Evolutionary conservation across 345 rosid genomes (phyloP).

Genomic region (Citrus mangshanensis): DNA sequence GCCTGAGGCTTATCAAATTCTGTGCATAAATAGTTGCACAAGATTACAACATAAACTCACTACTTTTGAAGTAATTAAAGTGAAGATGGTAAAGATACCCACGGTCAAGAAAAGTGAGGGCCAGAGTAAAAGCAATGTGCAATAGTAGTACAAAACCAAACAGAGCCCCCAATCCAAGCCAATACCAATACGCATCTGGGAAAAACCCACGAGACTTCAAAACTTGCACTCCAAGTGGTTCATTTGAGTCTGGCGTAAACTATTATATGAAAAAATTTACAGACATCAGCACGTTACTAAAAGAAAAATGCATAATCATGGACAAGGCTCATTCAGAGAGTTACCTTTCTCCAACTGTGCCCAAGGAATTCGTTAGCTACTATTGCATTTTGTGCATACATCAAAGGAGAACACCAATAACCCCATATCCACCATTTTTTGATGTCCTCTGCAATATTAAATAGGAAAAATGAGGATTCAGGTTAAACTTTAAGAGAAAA

Average conservation of each 20-base stretch:
- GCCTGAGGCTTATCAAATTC: constrained; percentile 31
- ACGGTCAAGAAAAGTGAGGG: constrained; percentile 55
- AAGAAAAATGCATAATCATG: not conserved
- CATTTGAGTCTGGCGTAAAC: constrained; percentile 21
- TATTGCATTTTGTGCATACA: constrained; percentile 76
- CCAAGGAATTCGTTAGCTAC: constrained; percentile 68
- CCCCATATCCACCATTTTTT: constrained; percentile 95
- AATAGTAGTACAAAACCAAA: constrained; percentile 50
- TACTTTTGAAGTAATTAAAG: not conserved
- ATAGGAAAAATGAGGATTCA: no score
- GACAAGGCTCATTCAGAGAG: not conserved
- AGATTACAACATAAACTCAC: not conserved
- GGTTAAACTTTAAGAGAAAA: no score
- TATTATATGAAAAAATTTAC: not conserved
- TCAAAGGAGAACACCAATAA: constrained; percentile 75
- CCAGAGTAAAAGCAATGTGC: constrained; percentile 42
- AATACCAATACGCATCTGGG: constrained; percentile 54
- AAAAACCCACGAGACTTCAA: constrained; percentile 45
- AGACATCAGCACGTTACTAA: not conserved
- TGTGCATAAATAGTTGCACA: constrained; percentile 2
- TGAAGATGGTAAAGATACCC: constrained; percentile 11
- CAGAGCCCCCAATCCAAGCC: constrained; percentile 61
- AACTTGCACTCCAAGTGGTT: constrained; percentile 41
- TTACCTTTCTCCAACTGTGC: constrained; percentile 59
- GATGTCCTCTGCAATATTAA: constrained; percentile 44